phyloP scores from a whole-genome alignment of 2,329 filamentous ascomycete genomes.

The Aspergillus felis region DNA sequence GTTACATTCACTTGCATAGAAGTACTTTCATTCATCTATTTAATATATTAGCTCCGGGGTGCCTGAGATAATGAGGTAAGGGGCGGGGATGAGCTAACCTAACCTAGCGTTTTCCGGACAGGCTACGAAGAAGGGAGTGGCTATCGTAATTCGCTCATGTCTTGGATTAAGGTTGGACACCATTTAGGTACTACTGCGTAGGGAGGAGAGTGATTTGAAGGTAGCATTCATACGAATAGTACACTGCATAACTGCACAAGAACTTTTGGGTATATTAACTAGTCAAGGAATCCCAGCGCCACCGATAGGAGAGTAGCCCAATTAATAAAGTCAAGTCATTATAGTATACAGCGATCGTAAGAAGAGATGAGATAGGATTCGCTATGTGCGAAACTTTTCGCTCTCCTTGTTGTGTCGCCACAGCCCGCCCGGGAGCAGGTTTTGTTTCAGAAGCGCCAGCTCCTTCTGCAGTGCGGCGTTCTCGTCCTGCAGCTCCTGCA shows the following conservation, averaged over 20 bases:
- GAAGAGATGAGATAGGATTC: background rate
- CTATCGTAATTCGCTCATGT: background rate
- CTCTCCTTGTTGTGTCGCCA: conserved; percentile 19
- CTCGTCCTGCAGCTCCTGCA: conserved; percentile 33
- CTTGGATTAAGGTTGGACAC: background rate
- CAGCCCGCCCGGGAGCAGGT: conserved; percentile 20
- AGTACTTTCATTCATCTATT: background rate
- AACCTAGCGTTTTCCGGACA: background rate
- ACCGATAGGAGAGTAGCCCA: background rate
- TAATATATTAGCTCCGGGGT: background rate
- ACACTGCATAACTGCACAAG: background rate
- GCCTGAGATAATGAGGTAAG: too few relatives aligned
- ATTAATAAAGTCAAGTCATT: background rate
- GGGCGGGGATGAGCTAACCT: background rate
- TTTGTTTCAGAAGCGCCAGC: conserved; percentile 27
- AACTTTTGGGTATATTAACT: background rate
- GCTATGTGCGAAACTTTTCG: conserved; percentile 14
- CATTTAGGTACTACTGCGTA: too few relatives aligned
- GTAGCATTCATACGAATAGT: background rate
- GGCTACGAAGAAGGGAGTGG: too few relatives aligned
- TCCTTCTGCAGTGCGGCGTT: conserved; percentile 32
- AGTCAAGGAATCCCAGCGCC: background rate
- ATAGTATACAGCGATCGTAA: background rate
- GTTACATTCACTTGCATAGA: background rate
- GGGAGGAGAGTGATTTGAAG: too few relatives aligned